Evolutionary conservation across 2,329 filamentous ascomycete species (phyloP), one percentile per base, ranked within the genome.

Genomic region (Alternaria sp.): DNA sequence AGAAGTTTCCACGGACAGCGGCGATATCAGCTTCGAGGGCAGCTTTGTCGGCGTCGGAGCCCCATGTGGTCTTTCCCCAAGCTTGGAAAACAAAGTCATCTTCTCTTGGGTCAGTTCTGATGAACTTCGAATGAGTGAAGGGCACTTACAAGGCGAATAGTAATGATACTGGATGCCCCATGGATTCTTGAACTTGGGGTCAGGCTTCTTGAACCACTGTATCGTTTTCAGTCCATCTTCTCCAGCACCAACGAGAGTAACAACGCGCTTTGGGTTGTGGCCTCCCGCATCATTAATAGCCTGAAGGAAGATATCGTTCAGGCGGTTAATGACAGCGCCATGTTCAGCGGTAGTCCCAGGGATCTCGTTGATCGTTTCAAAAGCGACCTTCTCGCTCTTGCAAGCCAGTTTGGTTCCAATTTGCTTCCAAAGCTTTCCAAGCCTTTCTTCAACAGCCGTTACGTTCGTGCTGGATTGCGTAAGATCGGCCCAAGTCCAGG

Each of bases 81-180:
- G 74, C 76, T 18, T 63, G 62, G 63, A 79, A 82, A 63, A 81
- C 77, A 66, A 76, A 81, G 57, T 77, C 74, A 44, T 77, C 66
- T 73, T 36, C 18, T 7, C 28, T 11, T 44, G 28, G 6, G 36
- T 53, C 22, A 38, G 45, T 34, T 12, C 5, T 43, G 20, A 22
- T 9, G 36, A 14, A 22, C 5, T n/a, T 16, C 1, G 5, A 12
- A 12, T 28, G 8, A 14, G n/a, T 3, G 12, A 16, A 25, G 22
- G 11, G n/a, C 40, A 18, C 71, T 83, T 82, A 74, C 84, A 87
- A 11, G 85, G 85, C 9, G 81, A 83, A 75, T 89, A 89, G 74
- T 88, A 88, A 68, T 89, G 87, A 69, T 86, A 88, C 69, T 89
- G 86, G 30, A 89, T 80, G 0, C 84, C 86, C 81, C 85, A 88